phyloP scores from a whole-genome alignment of 2,329 filamentous ascomycete species.

The Fusarium caatingaense region DNA sequence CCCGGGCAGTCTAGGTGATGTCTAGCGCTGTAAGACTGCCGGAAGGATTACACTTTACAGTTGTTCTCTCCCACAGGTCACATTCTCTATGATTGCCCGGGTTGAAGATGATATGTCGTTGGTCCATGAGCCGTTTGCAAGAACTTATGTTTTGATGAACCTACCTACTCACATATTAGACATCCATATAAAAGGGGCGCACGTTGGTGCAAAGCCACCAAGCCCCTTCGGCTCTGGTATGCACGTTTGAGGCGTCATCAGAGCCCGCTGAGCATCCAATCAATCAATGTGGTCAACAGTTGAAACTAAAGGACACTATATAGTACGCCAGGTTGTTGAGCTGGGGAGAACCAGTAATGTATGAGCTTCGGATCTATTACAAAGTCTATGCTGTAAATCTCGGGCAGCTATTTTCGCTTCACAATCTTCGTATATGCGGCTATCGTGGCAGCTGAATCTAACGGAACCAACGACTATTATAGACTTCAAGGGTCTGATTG shows the following conservation, averaged over 20 bases:
- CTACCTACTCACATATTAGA: neutral
- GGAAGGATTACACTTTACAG: conserved; percentile 24
- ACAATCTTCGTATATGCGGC: neutral
- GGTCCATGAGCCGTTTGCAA: neutral
- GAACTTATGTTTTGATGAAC: neutral
- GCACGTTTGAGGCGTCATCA: conserved; percentile 21
- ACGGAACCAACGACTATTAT: neutral
- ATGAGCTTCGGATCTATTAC: neutral
- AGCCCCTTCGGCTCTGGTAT: conserved; percentile 23
- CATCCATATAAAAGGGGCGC: conserved; percentile 21
- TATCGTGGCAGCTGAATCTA: conserved; percentile 3
- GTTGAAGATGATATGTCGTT: conserved; percentile 1
- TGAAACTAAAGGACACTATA: conserved; percentile 17
- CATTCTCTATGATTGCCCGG: neutral
- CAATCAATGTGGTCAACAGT: neutral
- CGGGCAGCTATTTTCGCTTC: conserved; percentile 17
- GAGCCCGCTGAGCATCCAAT: neutral
- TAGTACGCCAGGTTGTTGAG: conserved; percentile 8
- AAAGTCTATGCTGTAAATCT: neutral
- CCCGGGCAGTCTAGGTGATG: conserved; percentile 12
- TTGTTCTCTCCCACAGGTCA: neutral
- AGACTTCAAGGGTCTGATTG: neutral
- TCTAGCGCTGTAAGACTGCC: conserved; percentile 42
- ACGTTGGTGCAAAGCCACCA: neutral
- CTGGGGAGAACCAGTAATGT: neutral